A percentile compares a stretch with the other conserved stretches of the same genome.
These are phyloP conservation scores for Exophiala calicioides DNA, from an alignment of 2,329 filamentous ascomycete species.

Conservation along the genomic window DNA sequence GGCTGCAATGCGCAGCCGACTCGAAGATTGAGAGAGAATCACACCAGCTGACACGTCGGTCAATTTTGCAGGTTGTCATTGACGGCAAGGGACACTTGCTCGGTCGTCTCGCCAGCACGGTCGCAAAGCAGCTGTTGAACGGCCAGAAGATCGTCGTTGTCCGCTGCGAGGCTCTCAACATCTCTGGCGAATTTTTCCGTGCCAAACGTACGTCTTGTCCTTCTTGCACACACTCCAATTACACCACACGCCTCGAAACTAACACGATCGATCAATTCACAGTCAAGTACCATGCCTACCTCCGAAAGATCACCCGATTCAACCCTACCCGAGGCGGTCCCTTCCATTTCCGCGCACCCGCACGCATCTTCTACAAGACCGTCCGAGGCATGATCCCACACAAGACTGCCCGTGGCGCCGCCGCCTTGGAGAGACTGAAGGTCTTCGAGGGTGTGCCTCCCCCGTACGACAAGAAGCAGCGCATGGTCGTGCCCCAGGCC, in stretches of 20 bases:
- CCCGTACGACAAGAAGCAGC: slow-evolving; percentile 99
- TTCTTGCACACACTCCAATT: slow-evolving; percentile 6
- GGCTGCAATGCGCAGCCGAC: too few species aligned
- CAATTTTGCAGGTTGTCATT: slow-evolving; percentile 76
- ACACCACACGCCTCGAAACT: slow-evolving; percentile 13
- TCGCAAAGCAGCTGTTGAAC: slow-evolving; percentile 45
- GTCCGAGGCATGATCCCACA: slow-evolving; percentile 99
- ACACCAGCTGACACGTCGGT: slow-evolving; percentile 47
- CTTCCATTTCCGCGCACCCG: slow-evolving; percentile 99
- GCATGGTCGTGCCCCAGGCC: slow-evolving; percentile 98
- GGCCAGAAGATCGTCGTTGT: slow-evolving; percentile 93
- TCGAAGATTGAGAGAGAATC: too few species aligned
- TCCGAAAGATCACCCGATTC: slow-evolving; percentile 99
- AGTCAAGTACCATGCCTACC: slow-evolving; percentile 99
- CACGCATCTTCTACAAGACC: slow-evolving; percentile 99
- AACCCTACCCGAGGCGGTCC: slow-evolving; percentile 99
- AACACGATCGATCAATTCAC: slow-evolving; percentile 39
- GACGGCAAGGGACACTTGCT: slow-evolving; percentile 99
- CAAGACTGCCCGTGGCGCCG: slow-evolving; percentile 98
- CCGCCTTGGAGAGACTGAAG: slow-evolving; percentile 97
- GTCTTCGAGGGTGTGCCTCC: slow-evolving; percentile 99
- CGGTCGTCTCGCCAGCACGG: slow-evolving; percentile 71
- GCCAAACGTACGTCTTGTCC: slow-evolving; percentile 78
- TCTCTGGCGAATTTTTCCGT: slow-evolving; percentile 99
- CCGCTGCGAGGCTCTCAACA: slow-evolving; percentile 98